A percentile compares a stretch with the other conserved stretches of the same genome.
phyloP scores from a whole-genome alignment of 2,329 filamentous ascomycete species.

The Hypocreales sp. region DNA sequence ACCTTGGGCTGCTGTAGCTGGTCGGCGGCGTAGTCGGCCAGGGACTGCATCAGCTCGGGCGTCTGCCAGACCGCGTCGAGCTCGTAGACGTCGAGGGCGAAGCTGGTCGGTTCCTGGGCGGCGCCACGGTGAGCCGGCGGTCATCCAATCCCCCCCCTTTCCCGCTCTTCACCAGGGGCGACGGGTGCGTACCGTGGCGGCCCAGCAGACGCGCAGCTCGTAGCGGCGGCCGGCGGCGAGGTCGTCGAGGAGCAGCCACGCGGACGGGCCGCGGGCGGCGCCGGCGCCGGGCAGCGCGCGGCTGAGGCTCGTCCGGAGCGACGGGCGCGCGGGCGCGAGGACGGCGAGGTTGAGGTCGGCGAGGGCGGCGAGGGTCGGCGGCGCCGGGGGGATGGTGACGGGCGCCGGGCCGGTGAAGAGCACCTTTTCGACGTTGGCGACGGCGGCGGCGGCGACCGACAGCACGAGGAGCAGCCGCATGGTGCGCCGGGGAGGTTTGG shows the following conservation, averaged over 20 bases:
- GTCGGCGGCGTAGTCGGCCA: conserved; percentile 42
- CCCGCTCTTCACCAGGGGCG: no score
- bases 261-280: conserved; percentile 39
- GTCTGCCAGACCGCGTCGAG: conserved; percentile 45
- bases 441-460: conserved; percentile 6
- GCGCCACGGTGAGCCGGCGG: neutral
- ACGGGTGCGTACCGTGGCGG: conserved; percentile 64
- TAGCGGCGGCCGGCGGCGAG: conserved; percentile 63
- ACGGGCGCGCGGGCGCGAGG: conserved; percentile 41
- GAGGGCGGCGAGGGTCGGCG: conserved; percentile 21
- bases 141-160: no score
- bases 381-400: conserved; percentile 33
- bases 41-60: conserved; percentile 46
- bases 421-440: conserved; percentile 77
- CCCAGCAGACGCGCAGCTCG: conserved; percentile 87
- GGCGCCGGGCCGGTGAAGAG: conserved; percentile 65
- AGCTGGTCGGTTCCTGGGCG: conserved; percentile 68
- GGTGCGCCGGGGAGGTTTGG: no score
- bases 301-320: conserved; percentile 47
- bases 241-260: conserved; percentile 65
- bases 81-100: conserved; percentile 52
- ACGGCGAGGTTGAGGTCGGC: conserved; percentile 45
- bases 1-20: neutral
- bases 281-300: conserved; percentile 49
- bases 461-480: conserved; percentile 2